Percentiles rank a stretch among this genome's conserved stretches.
These are phyloP conservation scores for Pyrenula massariospora DNA, from an alignment of 495 filamentous ascomycete species.

Conservation along the genomic window DNA sequence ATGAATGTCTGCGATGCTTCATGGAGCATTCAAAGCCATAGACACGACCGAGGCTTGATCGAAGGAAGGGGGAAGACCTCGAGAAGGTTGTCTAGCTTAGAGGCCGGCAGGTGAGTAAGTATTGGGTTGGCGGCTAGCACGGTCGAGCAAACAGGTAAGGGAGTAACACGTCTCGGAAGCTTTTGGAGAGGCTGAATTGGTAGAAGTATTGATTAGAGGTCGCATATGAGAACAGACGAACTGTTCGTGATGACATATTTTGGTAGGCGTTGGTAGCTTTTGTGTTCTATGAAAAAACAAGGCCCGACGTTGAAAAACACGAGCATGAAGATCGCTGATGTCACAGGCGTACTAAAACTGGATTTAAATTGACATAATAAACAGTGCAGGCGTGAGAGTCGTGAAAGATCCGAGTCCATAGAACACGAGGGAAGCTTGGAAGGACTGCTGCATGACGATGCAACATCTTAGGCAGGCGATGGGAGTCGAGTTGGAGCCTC, in stretches of 20 bases:
- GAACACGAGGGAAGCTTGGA: neutral
- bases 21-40: slow-evolving; percentile 3
- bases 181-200: neutral
- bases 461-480: neutral
- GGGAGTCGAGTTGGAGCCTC: neutral
- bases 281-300: too few species aligned
- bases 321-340: too few species aligned
- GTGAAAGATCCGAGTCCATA: too few species aligned
- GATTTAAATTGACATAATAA: too few species aligned
- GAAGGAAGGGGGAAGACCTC: neutral
- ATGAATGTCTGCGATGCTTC: slow-evolving; percentile 17
- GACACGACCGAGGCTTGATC: slow-evolving; percentile 1
- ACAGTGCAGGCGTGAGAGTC: too few species aligned
- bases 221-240: too few species aligned
- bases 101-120: neutral
- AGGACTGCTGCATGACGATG: too few species aligned
- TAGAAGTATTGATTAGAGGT: too few species aligned
- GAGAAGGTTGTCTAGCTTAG: neutral
- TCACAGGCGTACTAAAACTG: too few species aligned
- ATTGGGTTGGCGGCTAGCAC: neutral
- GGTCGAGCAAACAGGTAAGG: neutral
- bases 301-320: too few species aligned
- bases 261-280: too few species aligned
- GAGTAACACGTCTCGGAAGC: neutral
- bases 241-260: too few species aligned